Evolutionary conservation across 345 rosid species (phyloP), one percentile per base, ranked within the genome.

Genomic region (Ceriops tagal): DNA sequence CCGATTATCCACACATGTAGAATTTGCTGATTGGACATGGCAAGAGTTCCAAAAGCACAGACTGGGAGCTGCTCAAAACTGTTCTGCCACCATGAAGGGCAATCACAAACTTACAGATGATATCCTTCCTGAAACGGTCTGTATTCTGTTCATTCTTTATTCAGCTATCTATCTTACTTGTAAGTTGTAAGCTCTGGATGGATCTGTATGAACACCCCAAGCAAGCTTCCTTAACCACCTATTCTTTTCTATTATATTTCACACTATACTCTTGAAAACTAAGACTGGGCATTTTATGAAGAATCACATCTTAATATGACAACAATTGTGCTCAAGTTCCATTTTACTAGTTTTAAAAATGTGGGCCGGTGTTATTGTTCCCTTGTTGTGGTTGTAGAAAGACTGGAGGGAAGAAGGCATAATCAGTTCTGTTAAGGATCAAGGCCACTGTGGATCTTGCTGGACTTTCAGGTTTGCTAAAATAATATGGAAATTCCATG

Each of bases 381-480:
- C 58, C 22, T 11, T 66, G 21, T 16, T 61, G 28, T 22, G 46
- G 64, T 26, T 53, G 64, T 82, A 93, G 97, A 88, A 86, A 90
- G 99, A 95, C 82, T 95, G 99, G 99, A 92, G 97, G 73, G 82
- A 79, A 64, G 72, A 53, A 21, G 97, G 96, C 65, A 90, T 95
- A 32, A 97, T 95, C 20, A 90, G 97, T 78, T 92, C 96, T 0
- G 90, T 95, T 30, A 95, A 95, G 80, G 71, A 95, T 71, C 96
- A 95, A 73, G 98, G 99, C 46, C 82, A 82, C 26, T 95, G 99
- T 75, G 99, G 99, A 70, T 92, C 98, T 77, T 95, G 99, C 90
- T 95, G 99, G 99, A 92, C 99, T 52, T 95, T 95, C 92, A 93
- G 98, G 98, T 93, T 68, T 43, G 51, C 35, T 71, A 19, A 8